phyloP scores from a whole-genome alignment of 768 basidiomycete genomes.

The Leccinum rimulosum region DNA sequence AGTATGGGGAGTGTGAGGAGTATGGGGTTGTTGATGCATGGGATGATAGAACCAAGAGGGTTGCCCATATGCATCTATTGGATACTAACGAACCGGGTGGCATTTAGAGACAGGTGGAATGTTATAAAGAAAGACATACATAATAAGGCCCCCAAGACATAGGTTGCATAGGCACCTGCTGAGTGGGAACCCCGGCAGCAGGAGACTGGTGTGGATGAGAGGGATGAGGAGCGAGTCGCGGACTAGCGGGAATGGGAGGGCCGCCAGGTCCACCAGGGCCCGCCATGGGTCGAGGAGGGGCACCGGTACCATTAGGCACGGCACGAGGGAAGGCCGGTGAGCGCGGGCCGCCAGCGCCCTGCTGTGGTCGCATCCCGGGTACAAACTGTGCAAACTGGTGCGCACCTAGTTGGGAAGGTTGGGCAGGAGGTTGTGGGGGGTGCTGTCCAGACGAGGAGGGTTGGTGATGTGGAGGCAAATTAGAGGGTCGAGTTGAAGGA shows the following conservation, averaged over 20 bases:
- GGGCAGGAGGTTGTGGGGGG: slow-evolving; percentile 37
- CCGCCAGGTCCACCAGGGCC: slow-evolving; percentile 52
- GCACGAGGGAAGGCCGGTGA: slow-evolving; percentile 66
- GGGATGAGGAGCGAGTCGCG: slow-evolving; percentile 57
- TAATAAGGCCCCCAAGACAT: slow-evolving; percentile 51
- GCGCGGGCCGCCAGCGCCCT: slow-evolving; percentile 52
- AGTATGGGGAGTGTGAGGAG: slow-evolving; percentile 50
- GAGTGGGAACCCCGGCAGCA: slow-evolving; percentile 49
- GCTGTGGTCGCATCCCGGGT: slow-evolving; percentile 46
- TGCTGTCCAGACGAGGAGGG: slow-evolving; percentile 37
- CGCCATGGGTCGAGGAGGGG: slow-evolving; percentile 45
- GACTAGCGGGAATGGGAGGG: slow-evolving; percentile 53
- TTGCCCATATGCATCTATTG: slow-evolving; percentile 48
- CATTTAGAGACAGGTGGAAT: background rate
- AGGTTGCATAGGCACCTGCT: slow-evolving; percentile 39
- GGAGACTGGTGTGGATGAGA: slow-evolving; percentile 50
- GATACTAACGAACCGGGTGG: slow-evolving; percentile 34
- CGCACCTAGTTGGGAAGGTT: slow-evolving; percentile 42
- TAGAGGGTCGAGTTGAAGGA: slow-evolving; percentile 52
- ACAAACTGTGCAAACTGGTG: slow-evolving; percentile 49
- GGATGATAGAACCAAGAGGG: slow-evolving; percentile 39
- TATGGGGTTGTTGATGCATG: slow-evolving; percentile 42
- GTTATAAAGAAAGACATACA: slow-evolving; percentile 40
- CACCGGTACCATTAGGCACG: slow-evolving; percentile 57
- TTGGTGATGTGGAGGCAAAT: slow-evolving; percentile 48